phyloP scores from a whole-genome alignment of 176 grass and related monocot species.

The Poa annua region DNA sequence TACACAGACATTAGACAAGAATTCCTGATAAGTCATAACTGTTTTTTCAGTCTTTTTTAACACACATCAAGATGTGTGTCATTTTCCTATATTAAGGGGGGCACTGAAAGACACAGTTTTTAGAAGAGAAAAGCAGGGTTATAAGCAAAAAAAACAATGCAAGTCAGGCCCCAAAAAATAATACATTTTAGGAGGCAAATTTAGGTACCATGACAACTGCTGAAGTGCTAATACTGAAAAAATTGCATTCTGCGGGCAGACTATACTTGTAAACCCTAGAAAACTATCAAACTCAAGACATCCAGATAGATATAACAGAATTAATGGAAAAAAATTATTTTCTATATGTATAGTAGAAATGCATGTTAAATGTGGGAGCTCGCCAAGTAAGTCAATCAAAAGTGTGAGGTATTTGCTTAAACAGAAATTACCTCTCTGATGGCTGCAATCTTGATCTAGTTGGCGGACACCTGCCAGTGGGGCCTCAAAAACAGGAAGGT shows the following conservation, averaged over 20 bases:
- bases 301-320: background rate
- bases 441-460: background rate
- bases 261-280: background rate
- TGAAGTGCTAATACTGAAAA: background rate
- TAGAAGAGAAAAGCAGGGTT: too few relatives aligned
- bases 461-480: conserved; percentile 21
- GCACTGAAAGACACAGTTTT: too few relatives aligned
- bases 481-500: conserved; percentile 17
- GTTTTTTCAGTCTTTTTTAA: background rate
- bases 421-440: conserved; percentile 38
- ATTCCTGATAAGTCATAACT: background rate
- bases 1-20: conserved; percentile 11
- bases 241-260: background rate
- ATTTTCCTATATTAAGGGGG: background rate
- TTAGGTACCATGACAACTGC: background rate
- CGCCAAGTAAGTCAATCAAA: background rate
- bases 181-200: background rate
- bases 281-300: conserved; percentile 8
- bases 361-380: background rate
- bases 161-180: too few relatives aligned
- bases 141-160: too few relatives aligned
- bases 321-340: background rate
- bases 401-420: background rate
- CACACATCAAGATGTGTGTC: background rate
- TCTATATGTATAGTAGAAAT: conserved; percentile 8